Base-by-base conservation (phyloP, 2,329 filamentous ascomycete species). In the Mycosphaerelloides madeirae region DNA sequence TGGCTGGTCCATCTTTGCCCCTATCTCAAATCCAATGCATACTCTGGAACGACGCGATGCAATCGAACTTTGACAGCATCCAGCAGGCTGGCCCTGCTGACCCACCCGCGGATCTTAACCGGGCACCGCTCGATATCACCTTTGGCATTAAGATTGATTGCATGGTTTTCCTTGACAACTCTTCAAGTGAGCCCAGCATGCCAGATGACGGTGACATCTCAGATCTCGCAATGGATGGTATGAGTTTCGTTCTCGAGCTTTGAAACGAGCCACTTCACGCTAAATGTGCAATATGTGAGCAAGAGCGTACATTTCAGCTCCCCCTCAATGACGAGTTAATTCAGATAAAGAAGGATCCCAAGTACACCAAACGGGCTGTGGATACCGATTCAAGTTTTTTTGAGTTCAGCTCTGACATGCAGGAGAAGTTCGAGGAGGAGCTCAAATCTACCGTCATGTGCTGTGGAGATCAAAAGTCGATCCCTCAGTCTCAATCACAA, bases 101-200 rank as follows among this genome's bases (percentile, higher is more conserved):
- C 22, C 22, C 22, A 6, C 6, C 9, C 22, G 22, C 22, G 22
- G 22, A 25, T 9, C 9, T 9, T 5, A 25, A 5, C 22, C 6
- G 9, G 22, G 22, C 22, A 25, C 31, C 28, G 9, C 14, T 47
- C 38, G 35, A 40, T 25, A 29, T 52, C 14, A 47, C 49, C 9
- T 38, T 43, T 28, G 49, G 49, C 19, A 36, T 49, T 9, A 43
- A 52, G 22, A 38, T 52, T n/a, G 46, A 49, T 35, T 52, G 43
- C 28, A 15, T 49, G 12, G 31, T 49, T 3, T 19, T 49, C 3
- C 34, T 42, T 34, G 40, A 44, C 15, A 37, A 12, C 35, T 6
- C 9, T 18, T 13, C 14, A n/a, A n/a, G 18, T 16, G 25, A 34
- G 11, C 13, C 15, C 11, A 20, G 9, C 7, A 28, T 29, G n/a